Base-by-base conservation (phyloP, 1,284 basidiomycete species). In the Vanrija sp. region DNA sequence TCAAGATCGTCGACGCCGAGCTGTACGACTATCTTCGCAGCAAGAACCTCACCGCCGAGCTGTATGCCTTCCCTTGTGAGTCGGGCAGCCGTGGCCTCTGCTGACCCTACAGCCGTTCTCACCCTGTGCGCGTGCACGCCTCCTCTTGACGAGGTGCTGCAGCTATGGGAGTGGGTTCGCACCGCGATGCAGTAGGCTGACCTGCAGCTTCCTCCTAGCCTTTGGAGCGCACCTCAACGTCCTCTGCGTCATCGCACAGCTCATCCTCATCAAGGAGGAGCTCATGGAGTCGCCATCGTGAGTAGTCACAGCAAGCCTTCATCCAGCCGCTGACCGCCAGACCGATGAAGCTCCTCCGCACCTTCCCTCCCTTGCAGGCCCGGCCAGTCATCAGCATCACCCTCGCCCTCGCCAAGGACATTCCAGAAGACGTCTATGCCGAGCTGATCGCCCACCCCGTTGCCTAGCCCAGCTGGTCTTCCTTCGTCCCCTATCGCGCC, bases 71-170 rank as follows among this genome's bases (percentile, higher is more conserved):
- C 68, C 91, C 95, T 46, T 96, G 92, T 93, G 66, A 56, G 88
- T 81, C 38, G 21, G 25, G 10, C 9, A 10, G 16, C 2, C 1
- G 46, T 5, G 2, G 26, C 3, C 14, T 5, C 5, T 18, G 46
- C 57, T 56, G 21, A 51, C 49, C 19, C n/a, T 6, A 8, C 61
- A 95, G 91, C 94, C 53, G 85, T 98, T 23, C 82, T 98, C 59
- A 98, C 95, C 0, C 79, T 98, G 26, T 97, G 93, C 73, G 95
- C 94, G 10, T 96, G 94, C 68, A 98, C 95, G 15, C 94, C 94
- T 2, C 95, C 95, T 0, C 80, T 98, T 1, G 88, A 92, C 67
- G 88, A 98, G 79, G 93, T 97, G 12, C 80, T 98, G 16, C 86
- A 87, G 65, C 79, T 98, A 48, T 98, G 95, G 95, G 95, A 98